Evolutionary conservation across 1,284 basidiomycete genomes (phyloP).

Genomic region (Leucoagaricus sp.): DNA sequence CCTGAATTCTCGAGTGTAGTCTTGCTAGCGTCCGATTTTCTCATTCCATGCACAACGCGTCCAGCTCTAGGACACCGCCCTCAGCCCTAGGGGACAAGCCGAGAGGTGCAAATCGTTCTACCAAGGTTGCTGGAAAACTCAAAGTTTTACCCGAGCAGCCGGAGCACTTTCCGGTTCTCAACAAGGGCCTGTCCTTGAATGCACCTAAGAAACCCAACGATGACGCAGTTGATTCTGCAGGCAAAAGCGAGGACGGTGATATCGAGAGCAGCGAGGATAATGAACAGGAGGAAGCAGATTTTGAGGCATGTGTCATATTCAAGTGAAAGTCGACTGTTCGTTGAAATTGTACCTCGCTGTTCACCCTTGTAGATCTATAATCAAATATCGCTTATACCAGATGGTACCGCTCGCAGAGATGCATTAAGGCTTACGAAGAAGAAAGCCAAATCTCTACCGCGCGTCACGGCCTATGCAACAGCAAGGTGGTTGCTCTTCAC

Average conservation of each 20-base stretch:
- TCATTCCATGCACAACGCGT: constrained; percentile 8
- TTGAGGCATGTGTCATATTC: constrained; percentile 56
- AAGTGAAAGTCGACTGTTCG: background rate
- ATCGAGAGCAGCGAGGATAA: constrained; percentile 74
- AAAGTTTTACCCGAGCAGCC: constrained; percentile 95
- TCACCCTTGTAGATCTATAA: constrained; percentile 69
- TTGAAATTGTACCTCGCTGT: constrained; percentile 12
- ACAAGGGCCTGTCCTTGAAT: constrained; percentile 24
- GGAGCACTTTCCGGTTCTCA: constrained; percentile 48
- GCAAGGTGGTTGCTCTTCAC: constrained; percentile 60
- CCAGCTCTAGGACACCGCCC: constrained; percentile 5
- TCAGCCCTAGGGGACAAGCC: constrained; percentile 43
- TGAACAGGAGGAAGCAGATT: constrained; percentile 51
- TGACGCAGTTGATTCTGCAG: constrained; percentile 52
- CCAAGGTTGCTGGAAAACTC: constrained; percentile 85
- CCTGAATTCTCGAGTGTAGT: background rate
- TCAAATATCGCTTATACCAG: constrained; percentile 90
- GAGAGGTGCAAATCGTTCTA: constrained; percentile 79
- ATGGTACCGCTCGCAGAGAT: constrained; percentile 91
- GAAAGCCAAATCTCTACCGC: constrained; percentile 91
- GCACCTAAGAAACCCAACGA: constrained; percentile 36
- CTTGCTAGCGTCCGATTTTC: background rate
- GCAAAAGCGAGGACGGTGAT: constrained; percentile 74
- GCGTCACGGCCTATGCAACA: constrained; percentile 95
- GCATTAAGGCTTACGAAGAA: constrained; percentile 89